These are phyloP conservation scores for Durio zibethinus DNA, from an alignment of 345 rosid genomes.

Conservation along the genomic window DNA sequence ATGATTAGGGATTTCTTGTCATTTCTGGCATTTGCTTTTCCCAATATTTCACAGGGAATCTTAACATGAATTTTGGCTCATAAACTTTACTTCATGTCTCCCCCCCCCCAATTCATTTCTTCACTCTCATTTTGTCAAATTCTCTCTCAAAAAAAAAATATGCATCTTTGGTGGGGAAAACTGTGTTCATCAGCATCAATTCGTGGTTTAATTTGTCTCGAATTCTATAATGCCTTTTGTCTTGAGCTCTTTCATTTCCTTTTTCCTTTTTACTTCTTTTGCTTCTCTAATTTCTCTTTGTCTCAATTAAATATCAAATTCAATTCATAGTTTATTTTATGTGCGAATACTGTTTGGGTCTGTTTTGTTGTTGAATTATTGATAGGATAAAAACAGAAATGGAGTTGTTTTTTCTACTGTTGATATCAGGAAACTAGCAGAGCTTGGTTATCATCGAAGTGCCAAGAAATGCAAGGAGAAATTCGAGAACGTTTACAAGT, in stretches of 20 bases:
- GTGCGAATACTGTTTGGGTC: not conserved
- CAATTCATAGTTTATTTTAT: constrained; percentile 21
- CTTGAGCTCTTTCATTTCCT: no score
- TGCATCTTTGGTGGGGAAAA: not conserved
- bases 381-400: constrained; percentile 1
- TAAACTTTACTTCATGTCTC: not conserved
- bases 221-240: no score
- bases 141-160: not conserved
- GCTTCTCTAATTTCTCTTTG: not conserved
- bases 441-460: constrained; percentile 5
- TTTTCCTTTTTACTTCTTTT: not conserved
- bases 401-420: not conserved
- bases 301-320: not conserved
- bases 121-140: not conserved
- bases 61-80: constrained; percentile 8
- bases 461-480: constrained; percentile 89
- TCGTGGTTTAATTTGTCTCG: not conserved
- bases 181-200: not conserved
- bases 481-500: constrained; percentile 88
- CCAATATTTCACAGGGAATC: constrained; percentile 13
- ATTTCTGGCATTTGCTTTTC: constrained; percentile 10
- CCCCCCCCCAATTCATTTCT: not conserved
- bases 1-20: constrained; percentile 14
- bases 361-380: constrained; percentile 11
- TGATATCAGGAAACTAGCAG: constrained; percentile 12